Base-by-base conservation (phyloP, 139 green algal genomes). In the Raphidocelis subcapitata region DNA sequence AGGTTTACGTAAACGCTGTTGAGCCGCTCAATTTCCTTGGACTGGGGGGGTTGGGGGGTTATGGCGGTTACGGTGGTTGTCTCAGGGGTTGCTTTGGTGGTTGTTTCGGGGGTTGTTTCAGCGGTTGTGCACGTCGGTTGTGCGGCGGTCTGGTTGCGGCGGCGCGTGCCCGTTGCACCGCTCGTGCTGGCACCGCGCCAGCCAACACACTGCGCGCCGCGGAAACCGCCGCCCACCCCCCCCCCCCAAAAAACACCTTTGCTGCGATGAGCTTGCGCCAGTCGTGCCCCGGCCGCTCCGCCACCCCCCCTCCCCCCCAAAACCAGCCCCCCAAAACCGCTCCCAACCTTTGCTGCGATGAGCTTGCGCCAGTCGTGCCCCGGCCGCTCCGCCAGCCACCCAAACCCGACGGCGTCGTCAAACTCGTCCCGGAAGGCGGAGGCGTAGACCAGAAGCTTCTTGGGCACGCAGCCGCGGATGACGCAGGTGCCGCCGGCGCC, bases 391-490 rank as follows among this genome's bases (percentile, higher is more conserved):
- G 47, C 44, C 47, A 1, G 67, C 76, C 85, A 97, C 46, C 92
- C 92, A 61, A 95, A 95, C 51, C 91, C 91, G 14, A 49, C 41
- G 0, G 87, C 85, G 44, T 96, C 91, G 8, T 67, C 33, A 37
- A 95, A 90, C 72, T 85, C 81, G 35, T 92, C 85, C 2, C 70
- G 54, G 62, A 89, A 94, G 47, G 82, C 69, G 2, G 71, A 54
- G 10, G 84, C 90, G 49, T 94, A 99, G 29, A 99, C 94, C 26
- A 99, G 78, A 28, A 99, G 87, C 89, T 99, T 99, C 82, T 99
- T 99, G 20, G 95, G 95, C 16, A 99, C 95, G 74, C 95, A 99
- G 44, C 95, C 95, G 14, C 95, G 91, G 65, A 99, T 96, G 5
- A 99, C 95, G 75, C 95, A 98, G 15, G 86, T 96, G 63, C 56